These are phyloP conservation scores for Neurospora sp. DNA, from an alignment of 495 filamentous ascomycete species.

Conservation along the genomic window DNA sequence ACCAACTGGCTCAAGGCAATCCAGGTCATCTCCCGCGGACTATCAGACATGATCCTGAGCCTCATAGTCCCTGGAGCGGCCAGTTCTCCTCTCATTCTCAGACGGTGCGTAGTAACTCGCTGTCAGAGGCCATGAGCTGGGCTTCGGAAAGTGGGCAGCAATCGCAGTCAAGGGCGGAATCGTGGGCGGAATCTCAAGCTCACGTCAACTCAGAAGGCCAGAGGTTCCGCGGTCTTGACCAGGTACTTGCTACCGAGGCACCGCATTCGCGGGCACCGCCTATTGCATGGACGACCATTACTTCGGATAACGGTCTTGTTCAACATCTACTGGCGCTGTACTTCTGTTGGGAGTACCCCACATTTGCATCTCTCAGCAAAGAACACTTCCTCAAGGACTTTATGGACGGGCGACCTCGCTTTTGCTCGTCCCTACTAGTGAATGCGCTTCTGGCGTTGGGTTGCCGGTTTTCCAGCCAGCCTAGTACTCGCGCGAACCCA, in stretches of 20 bases:
- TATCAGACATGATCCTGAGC: conserved; percentile 26
- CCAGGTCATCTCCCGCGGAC: neutral
- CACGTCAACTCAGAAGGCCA: conserved; percentile 5
- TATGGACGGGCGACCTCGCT: conserved; percentile 39
- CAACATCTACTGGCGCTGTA: conserved; percentile 59
- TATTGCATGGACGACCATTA: conserved; percentile 51
- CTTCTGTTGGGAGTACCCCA: conserved; percentile 76
- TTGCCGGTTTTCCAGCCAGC: conserved; percentile 62
- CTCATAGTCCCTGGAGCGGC: conserved; percentile 28
- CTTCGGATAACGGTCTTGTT: conserved; percentile 45
- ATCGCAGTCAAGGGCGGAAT: conserved; percentile 29
- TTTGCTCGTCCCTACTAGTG: conserved; percentile 64
- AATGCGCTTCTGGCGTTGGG: conserved; percentile 65
- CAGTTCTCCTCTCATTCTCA: conserved; percentile 33
- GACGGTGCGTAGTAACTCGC: conserved; percentile 27
- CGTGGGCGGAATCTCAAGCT: conserved; percentile 25
- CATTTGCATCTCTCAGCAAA: conserved; percentile 60
- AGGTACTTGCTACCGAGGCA: conserved; percentile 25
- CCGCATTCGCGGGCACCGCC: conserved; percentile 29
- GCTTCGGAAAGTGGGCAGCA: conserved; percentile 19
- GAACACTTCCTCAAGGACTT: conserved; percentile 64
- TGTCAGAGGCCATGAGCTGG: conserved; percentile 31
- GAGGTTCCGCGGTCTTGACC: conserved; percentile 24
- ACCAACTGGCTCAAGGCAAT: neutral
- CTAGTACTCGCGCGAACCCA: conserved; percentile 50